These are phyloP conservation scores for Fagopyrum esculentum DNA, from an alignment of 148 eudicot species.

Conservation along the genomic window DNA sequence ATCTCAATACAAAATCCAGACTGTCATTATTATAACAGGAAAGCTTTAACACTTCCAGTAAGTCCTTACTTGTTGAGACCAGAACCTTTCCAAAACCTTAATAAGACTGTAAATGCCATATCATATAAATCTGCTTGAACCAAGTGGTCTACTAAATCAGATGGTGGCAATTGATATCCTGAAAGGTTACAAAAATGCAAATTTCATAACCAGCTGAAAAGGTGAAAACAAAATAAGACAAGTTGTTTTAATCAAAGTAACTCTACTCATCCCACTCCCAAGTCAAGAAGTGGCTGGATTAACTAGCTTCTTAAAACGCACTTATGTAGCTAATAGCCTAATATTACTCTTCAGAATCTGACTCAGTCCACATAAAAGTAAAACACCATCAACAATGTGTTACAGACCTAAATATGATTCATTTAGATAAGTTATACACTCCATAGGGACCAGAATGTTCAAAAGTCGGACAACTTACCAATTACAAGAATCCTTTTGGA, in stretches of 20 bases:
- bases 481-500: not conserved
- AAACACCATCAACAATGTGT: not conserved
- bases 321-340: not conserved
- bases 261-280: not conserved
- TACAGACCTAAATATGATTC: not conserved
- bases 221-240: not conserved
- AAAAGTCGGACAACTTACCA: not conserved
- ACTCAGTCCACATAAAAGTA: not conserved
- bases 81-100: constrained; percentile 86
- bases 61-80: constrained; percentile 57
- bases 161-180: constrained; percentile 50
- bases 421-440: not conserved
- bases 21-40: no score
- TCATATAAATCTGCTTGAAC: constrained; percentile 74
- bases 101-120: constrained; percentile 76
- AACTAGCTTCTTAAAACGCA: not conserved
- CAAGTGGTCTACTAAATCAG: constrained; percentile 66
- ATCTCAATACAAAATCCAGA: not conserved
- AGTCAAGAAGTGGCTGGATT: not conserved
- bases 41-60: not conserved
- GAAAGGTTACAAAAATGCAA: constrained; percentile 15
- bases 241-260: no score
- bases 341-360: constrained; percentile 1
- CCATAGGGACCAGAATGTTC: not conserved
- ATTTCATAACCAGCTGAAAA: not conserved